Evolutionary conservation across 176 grass and related monocot genomes (phyloP).

Genomic region (Cymbopogon citratus): DNA sequence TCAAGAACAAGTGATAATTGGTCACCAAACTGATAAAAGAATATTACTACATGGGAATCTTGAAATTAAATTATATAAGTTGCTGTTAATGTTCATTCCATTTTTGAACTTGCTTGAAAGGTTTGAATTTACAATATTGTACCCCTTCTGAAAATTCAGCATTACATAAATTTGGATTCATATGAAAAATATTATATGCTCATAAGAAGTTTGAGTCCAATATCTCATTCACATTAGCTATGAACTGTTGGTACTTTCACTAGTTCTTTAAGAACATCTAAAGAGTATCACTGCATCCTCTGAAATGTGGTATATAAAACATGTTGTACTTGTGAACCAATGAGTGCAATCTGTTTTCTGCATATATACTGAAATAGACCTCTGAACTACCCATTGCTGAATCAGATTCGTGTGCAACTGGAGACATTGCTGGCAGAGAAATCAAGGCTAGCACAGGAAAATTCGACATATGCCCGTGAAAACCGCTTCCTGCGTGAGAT

Average conservation of each 20-base stretch:
- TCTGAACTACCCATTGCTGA: neutral
- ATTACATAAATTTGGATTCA: neutral
- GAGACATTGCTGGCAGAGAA: slow-evolving; percentile 59
- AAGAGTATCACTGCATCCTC: neutral
- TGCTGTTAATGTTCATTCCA: neutral
- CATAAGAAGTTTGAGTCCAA: neutral
- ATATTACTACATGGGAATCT: neutral
- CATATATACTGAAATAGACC: neutral
- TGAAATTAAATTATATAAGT: neutral
- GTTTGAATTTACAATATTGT: neutral
- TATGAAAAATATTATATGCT: neutral
- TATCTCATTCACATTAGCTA: neutral
- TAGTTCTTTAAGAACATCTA: neutral
- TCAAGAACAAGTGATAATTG: neutral
- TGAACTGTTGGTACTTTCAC: neutral
- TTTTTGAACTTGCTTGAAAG: neutral
- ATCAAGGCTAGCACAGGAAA: slow-evolving; percentile 61
- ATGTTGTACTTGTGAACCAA: neutral
- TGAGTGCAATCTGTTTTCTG: neutral
- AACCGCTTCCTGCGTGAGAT: slow-evolving; percentile 61
- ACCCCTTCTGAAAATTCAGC: neutral
- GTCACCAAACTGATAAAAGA: neutral
- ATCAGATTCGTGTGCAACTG: slow-evolving; percentile 59
- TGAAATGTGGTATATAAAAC: neutral
- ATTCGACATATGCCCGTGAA: slow-evolving; percentile 51